A percentile compares a stretch with the other conserved stretches of the same genome.
These are phyloP conservation scores for Nicotiana rustica DNA, from an alignment of 305 asterid species.

Conservation along the genomic window DNA sequence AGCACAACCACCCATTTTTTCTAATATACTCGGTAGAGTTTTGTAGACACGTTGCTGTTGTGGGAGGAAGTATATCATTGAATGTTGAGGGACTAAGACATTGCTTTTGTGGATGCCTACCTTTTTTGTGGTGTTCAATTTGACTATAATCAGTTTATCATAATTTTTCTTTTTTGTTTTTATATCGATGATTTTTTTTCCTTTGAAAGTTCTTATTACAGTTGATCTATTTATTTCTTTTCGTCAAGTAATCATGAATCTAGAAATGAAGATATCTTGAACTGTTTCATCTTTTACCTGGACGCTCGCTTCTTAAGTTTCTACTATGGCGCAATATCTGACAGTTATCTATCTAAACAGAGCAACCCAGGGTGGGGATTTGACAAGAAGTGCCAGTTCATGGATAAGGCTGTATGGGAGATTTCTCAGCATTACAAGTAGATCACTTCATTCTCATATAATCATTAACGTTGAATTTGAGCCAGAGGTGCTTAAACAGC, in stretches of 20 bases:
- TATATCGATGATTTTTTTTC: background rate
- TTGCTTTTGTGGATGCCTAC: background rate
- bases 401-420: constrained; percentile 83
- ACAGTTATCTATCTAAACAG: constrained; percentile 51
- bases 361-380: constrained; percentile 98
- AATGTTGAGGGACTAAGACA: background rate
- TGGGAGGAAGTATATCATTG: background rate
- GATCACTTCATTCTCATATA: constrained; percentile 28
- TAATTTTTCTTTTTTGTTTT: background rate
- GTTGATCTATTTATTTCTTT: background rate
- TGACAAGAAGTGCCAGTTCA: constrained; percentile 84
- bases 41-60: constrained; percentile 5
- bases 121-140: constrained; percentile 10
- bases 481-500: constrained; percentile 22
- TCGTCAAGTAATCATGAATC: background rate
- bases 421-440: constrained; percentile 71
- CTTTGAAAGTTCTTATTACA: background rate
- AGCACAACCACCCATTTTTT: background rate
- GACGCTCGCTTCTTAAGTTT: constrained; percentile 5
- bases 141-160: background rate
- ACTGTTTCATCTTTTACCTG: background rate
- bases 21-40: background rate
- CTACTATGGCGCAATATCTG: constrained; percentile 20
- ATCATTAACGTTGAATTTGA: background rate
- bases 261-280: background rate